phyloP scores from a whole-genome alignment of 495 filamentous ascomycete genomes.

The Aspergillus affinis region DNA sequence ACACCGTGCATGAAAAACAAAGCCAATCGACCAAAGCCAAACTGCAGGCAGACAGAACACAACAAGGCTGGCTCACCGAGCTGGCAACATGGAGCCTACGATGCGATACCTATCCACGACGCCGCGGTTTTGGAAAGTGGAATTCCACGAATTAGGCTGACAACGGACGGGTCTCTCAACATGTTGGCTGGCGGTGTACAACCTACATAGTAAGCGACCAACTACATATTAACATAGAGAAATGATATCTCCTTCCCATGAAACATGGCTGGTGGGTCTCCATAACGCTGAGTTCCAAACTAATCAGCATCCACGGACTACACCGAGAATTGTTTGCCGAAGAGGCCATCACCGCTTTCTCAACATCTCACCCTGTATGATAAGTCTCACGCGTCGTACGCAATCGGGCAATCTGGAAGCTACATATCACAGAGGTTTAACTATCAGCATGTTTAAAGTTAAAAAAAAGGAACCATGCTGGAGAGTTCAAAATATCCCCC shows the following conservation, averaged over 20 bases:
- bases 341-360: slow-evolving; percentile 4
- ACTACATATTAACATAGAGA: not conserved
- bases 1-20: slow-evolving; percentile 1
- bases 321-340: slow-evolving; percentile 8
- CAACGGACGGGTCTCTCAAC: not conserved
- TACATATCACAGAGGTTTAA: slow-evolving; percentile 7
- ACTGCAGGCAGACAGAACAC: not conserved
- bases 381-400: not conserved
- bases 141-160: no score
- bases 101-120: not conserved
- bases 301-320: not conserved
- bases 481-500: not conserved
- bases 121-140: no score
- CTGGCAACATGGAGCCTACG: not conserved
- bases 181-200: not conserved
- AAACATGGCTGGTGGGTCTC: not conserved
- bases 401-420: not conserved
- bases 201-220: not conserved
- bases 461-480: slow-evolving; percentile 3
- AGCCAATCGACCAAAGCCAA: not conserved
- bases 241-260: not conserved
- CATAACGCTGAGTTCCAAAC: not conserved
- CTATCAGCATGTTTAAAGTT: slow-evolving; percentile 8
- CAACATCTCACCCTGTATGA: slow-evolving; percentile 13
- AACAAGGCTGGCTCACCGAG: not conserved